phyloP scores from a whole-genome alignment of 192 early-diverging fungal genomes.

The Podila epigama region DNA sequence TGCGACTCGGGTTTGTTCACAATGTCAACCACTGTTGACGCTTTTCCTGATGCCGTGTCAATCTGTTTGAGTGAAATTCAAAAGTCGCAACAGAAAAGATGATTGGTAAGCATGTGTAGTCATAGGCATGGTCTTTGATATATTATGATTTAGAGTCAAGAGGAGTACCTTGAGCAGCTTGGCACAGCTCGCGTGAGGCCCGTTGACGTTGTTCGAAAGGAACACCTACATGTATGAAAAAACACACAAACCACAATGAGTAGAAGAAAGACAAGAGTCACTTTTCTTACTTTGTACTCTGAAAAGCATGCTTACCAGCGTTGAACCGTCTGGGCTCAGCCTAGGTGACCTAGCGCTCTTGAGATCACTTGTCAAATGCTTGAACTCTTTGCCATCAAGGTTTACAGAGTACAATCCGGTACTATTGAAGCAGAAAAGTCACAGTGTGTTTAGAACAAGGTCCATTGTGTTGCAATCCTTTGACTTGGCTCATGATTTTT shows the following conservation, averaged over 20 bases:
- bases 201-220: constrained; percentile 65
- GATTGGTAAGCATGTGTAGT: too few species aligned
- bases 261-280: too few species aligned
- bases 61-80: constrained; percentile 5
- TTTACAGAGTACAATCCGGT: constrained; percentile 63
- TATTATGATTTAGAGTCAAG: too few species aligned
- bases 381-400: constrained; percentile 52
- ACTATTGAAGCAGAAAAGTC: background rate
- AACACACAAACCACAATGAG: background rate
- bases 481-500: too few species aligned
- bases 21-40: constrained; percentile 46
- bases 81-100: background rate
- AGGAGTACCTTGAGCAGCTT: constrained; percentile 56
- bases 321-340: constrained; percentile 56
- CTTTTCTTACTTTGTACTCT: background rate
- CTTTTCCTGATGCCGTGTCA: constrained; percentile 15
- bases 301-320: too few species aligned
- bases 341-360: constrained; percentile 69
- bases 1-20: constrained; percentile 41
- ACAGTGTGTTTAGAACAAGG: background rate
- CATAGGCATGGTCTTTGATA: too few species aligned
- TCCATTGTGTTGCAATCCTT: background rate
- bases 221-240: constrained; percentile 52
- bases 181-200: constrained; percentile 74
- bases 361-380: constrained; percentile 13